Base-by-base conservation (phyloP, 345 rosid genomes). In the Noccaea caerulescens region DNA sequence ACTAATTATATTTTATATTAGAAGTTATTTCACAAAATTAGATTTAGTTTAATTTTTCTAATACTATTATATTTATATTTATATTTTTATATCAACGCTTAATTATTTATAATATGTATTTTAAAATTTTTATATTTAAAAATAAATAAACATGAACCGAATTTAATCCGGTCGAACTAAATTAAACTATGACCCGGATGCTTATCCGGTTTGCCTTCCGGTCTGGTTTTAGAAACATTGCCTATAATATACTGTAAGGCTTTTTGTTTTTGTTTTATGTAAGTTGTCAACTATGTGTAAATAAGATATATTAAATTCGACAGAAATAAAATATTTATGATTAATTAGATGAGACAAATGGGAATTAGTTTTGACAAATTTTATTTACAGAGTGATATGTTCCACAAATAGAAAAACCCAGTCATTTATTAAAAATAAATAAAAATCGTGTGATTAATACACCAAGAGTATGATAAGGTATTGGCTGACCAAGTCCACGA, bases 401-500 rank as follows among this genome's bases (percentile, higher is more conserved):
- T 47, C 38, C 32, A 25, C 6, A 23, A 53, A 9, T 12, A 44
- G 12, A 20, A n/a, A 62, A n/a, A 18, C 43, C 4, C 30, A 44
- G 27, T 46, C 33, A 25, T 47, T 32, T 16, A 30, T 7, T 0
- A 20, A 10, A 63, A 63, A 27, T n/a, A n/a, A n/a, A n/a, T n/a
- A 10, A 63, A 63, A 16, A 4, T 4, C 9, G 65, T 36, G 56
- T 7, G 25, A 39, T 50, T 41, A 30, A 1, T 44, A 7, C 4
- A 41, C 30, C 30, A 27, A 66, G 58, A 64, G 76, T 46, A 12
- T 58, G 72, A 50, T 14, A 58, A 66, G 66, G 66, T 73, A 7
- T 58, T 4, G 32, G 68, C 68, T 58, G 78, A 74, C 78, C 63
- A 23, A 74, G 78, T 74, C 78, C 49, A 74, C 56, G 4, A 42